Evolutionary conservation across 352 stramenopile genomes (phyloP), one percentile per base, ranked within the genome.

Genomic region (Phytophthora litchii): DNA sequence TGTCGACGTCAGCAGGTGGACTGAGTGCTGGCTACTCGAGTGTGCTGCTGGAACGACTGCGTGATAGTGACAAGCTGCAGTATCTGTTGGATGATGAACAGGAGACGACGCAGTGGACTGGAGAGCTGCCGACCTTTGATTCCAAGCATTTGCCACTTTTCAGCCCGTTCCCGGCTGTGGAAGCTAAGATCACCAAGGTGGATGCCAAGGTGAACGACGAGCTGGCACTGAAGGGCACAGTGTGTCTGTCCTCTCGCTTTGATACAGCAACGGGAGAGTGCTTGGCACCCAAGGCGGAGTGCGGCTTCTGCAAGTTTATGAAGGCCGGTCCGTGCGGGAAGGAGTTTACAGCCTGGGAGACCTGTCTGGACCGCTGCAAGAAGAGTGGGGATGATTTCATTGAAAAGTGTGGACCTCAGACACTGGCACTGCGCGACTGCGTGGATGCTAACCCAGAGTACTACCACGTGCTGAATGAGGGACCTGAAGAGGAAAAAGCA

Each of bases 281-380:
- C 54, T 34, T 64, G n/a, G 63, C 64, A 1, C 70, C 60, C n/a
- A 93, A 96, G 62, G 70, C 83, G 29, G 88, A 96, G 70, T 96
- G 88, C 54, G 86, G 86, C 52, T 96, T 94, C 56, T 96, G 88
- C 68, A 92, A 93, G 67, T 96, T 96, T 65, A 96, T 96, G 86
- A 94, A 95, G 71, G 85, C 83, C 19, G 88, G 88, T 0, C 88
- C 88, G 45, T 96, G 88, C 54, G 86, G 84, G 41, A 65, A 65
- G 25, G 68, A 91, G 63, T 96, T 96, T 61, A 82, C 75, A 35
- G 73, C 80, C 25, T 96, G 88, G 88, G 85, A 96, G 62, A 69
- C 78, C 31, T 96, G 88, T 68, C 71, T 96, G 9, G 79, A 94
- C 60, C 54, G 53, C 12, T 87, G 78, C 74, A 94, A 94, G 70